Base-by-base conservation (phyloP, 768 basidiomycete species). In the Podaxis mareebaensis region DNA sequence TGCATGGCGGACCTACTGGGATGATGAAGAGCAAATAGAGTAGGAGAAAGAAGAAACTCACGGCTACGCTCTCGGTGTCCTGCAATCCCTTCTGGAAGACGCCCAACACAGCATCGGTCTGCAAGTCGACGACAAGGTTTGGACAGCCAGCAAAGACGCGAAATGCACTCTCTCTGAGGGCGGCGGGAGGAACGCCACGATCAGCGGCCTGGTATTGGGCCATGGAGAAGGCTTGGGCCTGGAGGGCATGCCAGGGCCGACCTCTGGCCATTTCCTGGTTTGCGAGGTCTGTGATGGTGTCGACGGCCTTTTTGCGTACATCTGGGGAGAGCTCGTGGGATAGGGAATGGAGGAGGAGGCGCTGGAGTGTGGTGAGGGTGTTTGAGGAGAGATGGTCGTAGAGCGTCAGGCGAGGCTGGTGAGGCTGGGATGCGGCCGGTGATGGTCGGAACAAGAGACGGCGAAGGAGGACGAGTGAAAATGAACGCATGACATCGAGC, bases 401-500 rank as follows among this genome's bases (percentile, higher is more conserved):
- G 10, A 93, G 80, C 1, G 88, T 83, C n/a, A 83, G 72, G n/a
- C 81, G 77, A 3, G 26, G 65, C 38, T 22, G 63, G 28, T 28
- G 68, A 28, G 64, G 67, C 20, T 54, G 70, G n/a, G 44, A 36
- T 13, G 68, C 17, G 2, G 68, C 54, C 0, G 79, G 83, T 1
- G 84, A 75, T 0, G 87, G 69, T 6, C 91, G 85, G 73, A 94
- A 93, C 33, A 92, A 83, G 3, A 94, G 81, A 4, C 92, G 85
- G 8, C 92, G 86, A 30, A 93, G 83, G 33, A 93, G 84, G 10
- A 94, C 91, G 30, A 93, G 79, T 1, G 92, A 91, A 74, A 93
- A 93, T 0, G 90, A 90, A 30, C 91, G 87, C 92, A 93, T 93
- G 75, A 92, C 88, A 73, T 92, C 91, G 0, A 90, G 90, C 68